These are phyloP conservation scores for Takakia lepidozioides DNA, from an alignment of 225 moss, liverwort and hornwort species.

Conservation along the genomic window DNA sequence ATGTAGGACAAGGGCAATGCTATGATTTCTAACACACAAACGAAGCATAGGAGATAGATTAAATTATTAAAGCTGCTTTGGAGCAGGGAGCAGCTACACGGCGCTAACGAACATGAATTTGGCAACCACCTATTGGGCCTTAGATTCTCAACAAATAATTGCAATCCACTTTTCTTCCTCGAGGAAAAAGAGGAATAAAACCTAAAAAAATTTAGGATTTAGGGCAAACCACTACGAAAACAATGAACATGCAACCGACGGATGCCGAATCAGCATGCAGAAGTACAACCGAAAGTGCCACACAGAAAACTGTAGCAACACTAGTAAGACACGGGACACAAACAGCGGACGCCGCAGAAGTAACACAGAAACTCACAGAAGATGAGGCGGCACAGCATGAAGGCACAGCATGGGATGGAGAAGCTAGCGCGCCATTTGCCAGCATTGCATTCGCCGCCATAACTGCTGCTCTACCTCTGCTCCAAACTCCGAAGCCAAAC, in stretches of 20 bases:
- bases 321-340: not conserved
- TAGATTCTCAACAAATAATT: too few relatives aligned
- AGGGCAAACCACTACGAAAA: not conserved
- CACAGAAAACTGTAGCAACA: not conserved
- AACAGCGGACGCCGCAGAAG: not conserved
- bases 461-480: constrained; percentile 1
- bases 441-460: constrained; percentile 28
- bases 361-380: constrained; percentile 7
- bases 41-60: too few relatives aligned
- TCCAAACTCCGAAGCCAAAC: too few relatives aligned
- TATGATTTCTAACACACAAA: too few relatives aligned
- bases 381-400: constrained; percentile 8
- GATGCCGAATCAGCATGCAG: not conserved
- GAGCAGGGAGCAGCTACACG: too few relatives aligned
- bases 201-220: too few relatives aligned
- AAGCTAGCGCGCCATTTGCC: constrained; percentile 12
- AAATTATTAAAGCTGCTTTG: too few relatives aligned
- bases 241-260: not conserved
- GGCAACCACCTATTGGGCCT: too few relatives aligned
- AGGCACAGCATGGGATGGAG: constrained; percentile 1
- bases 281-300: not conserved
- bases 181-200: too few relatives aligned
- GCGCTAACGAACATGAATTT: too few relatives aligned
- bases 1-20: too few relatives aligned
- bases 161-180: too few relatives aligned